These are phyloP conservation scores for Trichoderma sp. DNA, from an alignment of 2,329 filamentous ascomycete species.

Conservation along the genomic window DNA sequence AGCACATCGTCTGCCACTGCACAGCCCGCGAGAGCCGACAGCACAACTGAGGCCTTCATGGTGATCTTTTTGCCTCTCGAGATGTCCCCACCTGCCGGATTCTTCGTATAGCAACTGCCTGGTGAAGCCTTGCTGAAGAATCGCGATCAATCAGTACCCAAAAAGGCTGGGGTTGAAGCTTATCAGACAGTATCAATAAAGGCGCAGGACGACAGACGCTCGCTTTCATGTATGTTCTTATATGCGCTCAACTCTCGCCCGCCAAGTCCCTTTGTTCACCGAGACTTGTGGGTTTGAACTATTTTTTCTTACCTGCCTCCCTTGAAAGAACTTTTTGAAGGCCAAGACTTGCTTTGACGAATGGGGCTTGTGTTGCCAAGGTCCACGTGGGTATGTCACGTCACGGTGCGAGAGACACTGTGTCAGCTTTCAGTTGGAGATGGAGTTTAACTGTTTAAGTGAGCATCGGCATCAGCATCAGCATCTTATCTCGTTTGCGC, in stretches of 20 bases:
- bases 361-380: constrained; percentile 7
- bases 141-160: neutral
- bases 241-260: neutral
- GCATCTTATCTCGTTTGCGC: neutral
- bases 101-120: neutral
- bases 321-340: neutral
- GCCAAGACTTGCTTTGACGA: neutral
- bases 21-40: constrained; percentile 29
- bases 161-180: neutral
- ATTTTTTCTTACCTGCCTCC: neutral
- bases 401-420: neutral
- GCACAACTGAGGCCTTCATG: constrained; percentile 24
- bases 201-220: neutral
- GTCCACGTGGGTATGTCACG: constrained; percentile 15
- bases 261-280: neutral
- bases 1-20: constrained; percentile 45
- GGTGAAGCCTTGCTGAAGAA: neutral
- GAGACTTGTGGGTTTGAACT: neutral
- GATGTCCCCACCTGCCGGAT: no score
- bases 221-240: neutral
- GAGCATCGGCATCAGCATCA: neutral
- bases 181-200: neutral
- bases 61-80: neutral
- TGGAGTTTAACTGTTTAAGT: neutral
- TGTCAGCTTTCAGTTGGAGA: neutral